Conservation (phyloP, 257 asterid species). For the Primulina tabacum region DNA sequence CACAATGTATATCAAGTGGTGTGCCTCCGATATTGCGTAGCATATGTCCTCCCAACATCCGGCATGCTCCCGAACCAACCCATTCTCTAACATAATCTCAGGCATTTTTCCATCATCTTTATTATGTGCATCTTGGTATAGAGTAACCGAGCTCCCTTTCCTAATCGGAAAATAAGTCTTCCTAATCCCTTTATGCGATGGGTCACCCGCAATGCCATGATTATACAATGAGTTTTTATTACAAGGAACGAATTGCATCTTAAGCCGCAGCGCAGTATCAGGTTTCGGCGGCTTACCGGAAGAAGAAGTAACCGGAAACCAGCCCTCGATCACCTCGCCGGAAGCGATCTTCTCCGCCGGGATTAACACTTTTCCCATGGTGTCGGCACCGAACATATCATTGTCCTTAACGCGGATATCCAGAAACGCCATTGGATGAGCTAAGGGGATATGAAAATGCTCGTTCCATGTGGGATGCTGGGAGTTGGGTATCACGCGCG, state of each 20-base stretch:
- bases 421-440: conserved; percentile 52
- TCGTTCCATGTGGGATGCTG: conserved; percentile 76
- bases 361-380: conserved; percentile 57
- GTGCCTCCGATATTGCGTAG: conserved; percentile 80
- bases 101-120: conserved; percentile 44
- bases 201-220: conserved; percentile 75
- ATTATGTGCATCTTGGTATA: conserved; percentile 87
- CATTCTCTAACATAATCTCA: conserved; percentile 50
- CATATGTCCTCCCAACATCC: conserved; percentile 92
- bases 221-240: conserved; percentile 51
- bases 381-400: conserved; percentile 75
- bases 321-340: conserved; percentile 44
- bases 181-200: conserved; percentile 49
- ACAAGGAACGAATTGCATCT: conserved; percentile 53
- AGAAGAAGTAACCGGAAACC: conserved; percentile 40
- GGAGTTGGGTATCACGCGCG: conserved; percentile 71
- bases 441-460: conserved; percentile 52
- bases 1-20: conserved; percentile 75
- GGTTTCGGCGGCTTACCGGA: conserved; percentile 61
- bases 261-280: conserved; percentile 44
- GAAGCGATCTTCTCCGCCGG: conserved; percentile 44
- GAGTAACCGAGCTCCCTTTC: conserved; percentile 65
- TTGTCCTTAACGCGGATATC: conserved; percentile 74
- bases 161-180: conserved; percentile 69
- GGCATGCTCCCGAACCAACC: conserved; percentile 40